Evolutionary conservation across 2,329 filamentous ascomycete genomes (phyloP), one percentile per base, ranked within the genome.

Genomic region (Fusarium redolens): DNA sequence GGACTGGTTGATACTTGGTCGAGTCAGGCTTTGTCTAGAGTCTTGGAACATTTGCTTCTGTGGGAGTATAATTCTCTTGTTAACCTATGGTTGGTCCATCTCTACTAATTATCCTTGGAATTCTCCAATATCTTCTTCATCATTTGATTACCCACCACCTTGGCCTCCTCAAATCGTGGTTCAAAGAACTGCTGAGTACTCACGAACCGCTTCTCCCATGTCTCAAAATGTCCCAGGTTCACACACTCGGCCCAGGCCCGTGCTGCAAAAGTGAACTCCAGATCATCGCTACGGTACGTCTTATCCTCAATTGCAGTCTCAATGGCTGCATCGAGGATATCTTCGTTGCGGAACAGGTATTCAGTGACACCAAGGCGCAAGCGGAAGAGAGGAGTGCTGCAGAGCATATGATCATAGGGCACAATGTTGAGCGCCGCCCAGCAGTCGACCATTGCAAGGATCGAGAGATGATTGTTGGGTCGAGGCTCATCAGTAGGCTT

Each of bases 331-430:
- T 97, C 92, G 18, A 99, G 90, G 58, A 97, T 86, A 5, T 89
- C 89, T 22, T 90, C 87, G 78, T 95, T 95, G 73, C 95, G 92
- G 86, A 98, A 99, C 41, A 99, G 87, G 80, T 97, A 96, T 83
- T 99, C 96, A 2, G 95, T 96, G n/a, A 98, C 97, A 63, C 96
- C 96, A 38, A 99, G 89, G 90, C 96, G 98, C 73, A 99, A 90
- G 56, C 96, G 93, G 86, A 99, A 99, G 51, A 98, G 90, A 85
- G 96, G 96, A 43, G 96, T 99, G 60, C 95, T 97, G 85, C 96
- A 99, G 75, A 99, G 97, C 95, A 99, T 99, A 85, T 99, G 97
- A 83, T 99, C 96, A 82, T 99, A 99, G 1, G 96, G 96, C 52
- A 97, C 93, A 77, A 98, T 99, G 38, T 91, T 93, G 50, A 98